These are phyloP conservation scores for Rhodotorula sp. DNA, from an alignment of 1,284 basidiomycete species.

Conservation along the genomic window DNA sequence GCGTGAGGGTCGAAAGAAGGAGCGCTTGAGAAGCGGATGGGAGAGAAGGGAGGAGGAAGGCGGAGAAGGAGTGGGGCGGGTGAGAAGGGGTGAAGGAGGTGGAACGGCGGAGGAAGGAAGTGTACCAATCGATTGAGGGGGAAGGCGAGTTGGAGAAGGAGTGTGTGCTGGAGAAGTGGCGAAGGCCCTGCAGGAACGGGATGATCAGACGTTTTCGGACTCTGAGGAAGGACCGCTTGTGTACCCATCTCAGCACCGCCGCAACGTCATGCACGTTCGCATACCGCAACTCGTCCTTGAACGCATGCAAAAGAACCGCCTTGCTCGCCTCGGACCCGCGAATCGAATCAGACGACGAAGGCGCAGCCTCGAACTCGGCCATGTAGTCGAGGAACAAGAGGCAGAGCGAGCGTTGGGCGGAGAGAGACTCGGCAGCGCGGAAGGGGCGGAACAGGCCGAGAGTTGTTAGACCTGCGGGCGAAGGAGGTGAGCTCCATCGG, in stretches of 20 bases:
- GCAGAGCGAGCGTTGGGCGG: slow-evolving; percentile 13
- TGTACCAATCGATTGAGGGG: slow-evolving; percentile 24
- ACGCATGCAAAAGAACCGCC: slow-evolving; percentile 27
- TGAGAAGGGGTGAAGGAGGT: not conserved
- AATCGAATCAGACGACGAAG: not conserved
- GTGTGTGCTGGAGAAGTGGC: slow-evolving; percentile 20
- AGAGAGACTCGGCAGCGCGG: slow-evolving; percentile 21
- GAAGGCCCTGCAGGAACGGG: slow-evolving; percentile 9
- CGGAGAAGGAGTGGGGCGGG: slow-evolving; percentile 4
- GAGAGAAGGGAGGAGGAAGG: slow-evolving; percentile 25
- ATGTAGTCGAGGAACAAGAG: slow-evolving; percentile 30
- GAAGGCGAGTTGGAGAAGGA: slow-evolving; percentile 7
- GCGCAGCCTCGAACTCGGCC: slow-evolving; percentile 3
- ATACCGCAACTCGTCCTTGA: slow-evolving; percentile 31
- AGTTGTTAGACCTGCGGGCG: slow-evolving; percentile 17
- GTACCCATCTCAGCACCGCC: slow-evolving; percentile 36
- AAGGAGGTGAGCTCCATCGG: not conserved
- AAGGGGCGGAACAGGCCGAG: slow-evolving; percentile 39
- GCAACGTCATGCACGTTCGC: slow-evolving; percentile 33
- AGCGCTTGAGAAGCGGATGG: slow-evolving; percentile 14
- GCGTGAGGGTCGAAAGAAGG: slow-evolving; percentile 13
- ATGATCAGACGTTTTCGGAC: accelerated
- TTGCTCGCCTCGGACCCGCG: slow-evolving; percentile 23
- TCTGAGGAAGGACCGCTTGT: not conserved
- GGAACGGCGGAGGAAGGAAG: slow-evolving; percentile 10